Base-by-base conservation (phyloP, 768 basidiomycete genomes). In the Collybia sp. region DNA sequence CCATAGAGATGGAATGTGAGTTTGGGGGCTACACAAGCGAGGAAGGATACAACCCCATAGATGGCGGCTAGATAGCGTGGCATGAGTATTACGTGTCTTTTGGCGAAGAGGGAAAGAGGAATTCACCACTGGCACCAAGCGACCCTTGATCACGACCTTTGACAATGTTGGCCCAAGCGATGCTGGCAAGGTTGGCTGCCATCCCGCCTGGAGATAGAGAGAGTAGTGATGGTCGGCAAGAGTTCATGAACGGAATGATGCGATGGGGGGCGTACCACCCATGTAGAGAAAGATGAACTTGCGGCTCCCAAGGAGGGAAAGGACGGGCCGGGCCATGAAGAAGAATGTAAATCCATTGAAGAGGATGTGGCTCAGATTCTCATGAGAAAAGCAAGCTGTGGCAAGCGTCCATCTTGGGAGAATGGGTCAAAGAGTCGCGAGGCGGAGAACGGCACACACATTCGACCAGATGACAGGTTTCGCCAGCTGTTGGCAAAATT, bases 321-420 rank as follows among this genome's bases (percentile, higher is more conserved):
- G 70, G 40, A 87, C 79, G 2, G 78, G 63, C 1, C 73, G 78
- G 0, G 82, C 85, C 76, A 90, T 79, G 66, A 86, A 91, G 63
- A 73, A 88, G 63, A 80, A 88, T 0, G 84, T 81, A 57, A 88
- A 75, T n/a, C 78, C 80, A 56, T 91, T 91, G 60, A 88, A 72
- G n/a, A 88, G 51, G 3, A 86, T 75, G 56, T 91, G 88, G 0
- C 58, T 51, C n/a, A 71, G 33, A 20, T 74, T 70, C 52, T 72
- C 61, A 55, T 91, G 88, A 3, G 87, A 88, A 68, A 93, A 92
- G 48, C 71, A 73, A 13, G 77, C 68, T 0, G 88, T 86, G 9
- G 89, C 52, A 18, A 82, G 66, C 0, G 86, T 88, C 86, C 87
- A 91, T 58, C 89, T 92, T 44, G n/a, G 42, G 25, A 35, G 43